A percentile compares a stretch with the other conserved stretches of the same genome.
These are phyloP conservation scores for Globisporangium irregulare DNA, from an alignment of 352 stramenopile genomes.

Conservation along the genomic window DNA sequence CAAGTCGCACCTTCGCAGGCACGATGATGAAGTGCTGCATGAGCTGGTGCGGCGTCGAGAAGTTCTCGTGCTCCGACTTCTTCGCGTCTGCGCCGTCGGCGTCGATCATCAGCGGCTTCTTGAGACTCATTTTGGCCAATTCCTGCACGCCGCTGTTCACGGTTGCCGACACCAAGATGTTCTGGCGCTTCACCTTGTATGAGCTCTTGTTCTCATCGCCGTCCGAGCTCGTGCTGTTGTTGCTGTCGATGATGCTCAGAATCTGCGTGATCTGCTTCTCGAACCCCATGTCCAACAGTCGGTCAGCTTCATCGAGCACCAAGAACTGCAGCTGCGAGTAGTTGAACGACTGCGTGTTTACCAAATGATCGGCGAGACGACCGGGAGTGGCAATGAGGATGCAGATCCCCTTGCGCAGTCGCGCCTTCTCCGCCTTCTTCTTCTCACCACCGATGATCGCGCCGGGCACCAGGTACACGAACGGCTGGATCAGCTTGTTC, in stretches of 20 bases:
- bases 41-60: conserved; percentile 91
- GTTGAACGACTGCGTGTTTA: conserved; percentile 92
- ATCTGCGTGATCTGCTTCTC: conserved; percentile 99
- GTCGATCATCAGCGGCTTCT: conserved; percentile 71
- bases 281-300: conserved; percentile 99
- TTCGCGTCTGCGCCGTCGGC: conserved; percentile 42
- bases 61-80: conserved; percentile 45
- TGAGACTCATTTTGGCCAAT: conserved; percentile 81
- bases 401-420: conserved; percentile 90
- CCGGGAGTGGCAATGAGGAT: conserved; percentile 98
- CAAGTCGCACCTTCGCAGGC: conserved; percentile 92
- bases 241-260: conserved; percentile 91
- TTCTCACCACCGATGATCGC: conserved; percentile 95
- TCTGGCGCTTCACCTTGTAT: conserved; percentile 38
- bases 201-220: conserved; percentile 27
- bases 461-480: conserved; percentile 87
- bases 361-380: conserved; percentile 94
- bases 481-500: conserved; percentile 90
- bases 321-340: conserved; percentile 92
- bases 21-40: conserved; percentile 96
- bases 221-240: conserved; percentile 57
- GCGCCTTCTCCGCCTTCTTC: conserved; percentile 86
- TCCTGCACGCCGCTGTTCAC: conserved; percentile 85
- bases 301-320: conserved; percentile 98
- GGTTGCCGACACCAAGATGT: conserved; percentile 86